Evolutionary conservation across 345 rosid genomes (phyloP), one percentile per base, ranked within the genome.

Genomic region (Ceriops zippeliana): DNA sequence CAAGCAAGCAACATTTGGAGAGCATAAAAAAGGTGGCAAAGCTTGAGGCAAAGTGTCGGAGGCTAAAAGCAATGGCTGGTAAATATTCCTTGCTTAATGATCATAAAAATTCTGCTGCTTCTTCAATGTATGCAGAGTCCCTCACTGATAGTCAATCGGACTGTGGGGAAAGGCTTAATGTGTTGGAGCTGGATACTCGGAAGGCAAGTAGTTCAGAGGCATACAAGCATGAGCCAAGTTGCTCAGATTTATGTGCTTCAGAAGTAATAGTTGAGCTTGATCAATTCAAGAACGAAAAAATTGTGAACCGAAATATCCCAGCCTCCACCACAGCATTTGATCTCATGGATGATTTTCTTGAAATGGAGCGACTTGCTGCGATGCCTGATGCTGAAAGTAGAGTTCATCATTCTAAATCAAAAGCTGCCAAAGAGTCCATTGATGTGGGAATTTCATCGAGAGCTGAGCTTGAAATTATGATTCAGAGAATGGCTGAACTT

Each of bases 261-360:
- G 83, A 86, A 49, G 66, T 84, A 35, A 73, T 75, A 61, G 61
- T 71, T 57, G 90, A 82, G 69, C 80, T 83, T 52, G 83, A 68
- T 80, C 87, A 76, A 66, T 80, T 81, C 72, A 87, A 77, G 70
- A 72, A 78, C n/a, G 87, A 82, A 28, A 87, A 81, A 65, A 63
- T 62, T 46, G 61, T 67, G 58, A 64, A 72, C 64, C 81, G 78
- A 52, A 82, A 77, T 63, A 54, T 79, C 35, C 71, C 78, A 4
- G 63, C 75, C 30, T 76, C 86, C 34, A 76, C 88, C 47, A 58
- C 77, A 64, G 86, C 86, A 71, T 81, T 86, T 66, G 86, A 85
- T 80, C 89, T 91, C 58, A 93, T 93, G 96, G 95, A 87, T 79
- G 98, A 93, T 81, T 93, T 93, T 73, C 92, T 93, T 62, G 98